phyloP scores from a whole-genome alignment of 2,329 filamentous ascomycete species.

The Albophoma yamanashiensis region DNA sequence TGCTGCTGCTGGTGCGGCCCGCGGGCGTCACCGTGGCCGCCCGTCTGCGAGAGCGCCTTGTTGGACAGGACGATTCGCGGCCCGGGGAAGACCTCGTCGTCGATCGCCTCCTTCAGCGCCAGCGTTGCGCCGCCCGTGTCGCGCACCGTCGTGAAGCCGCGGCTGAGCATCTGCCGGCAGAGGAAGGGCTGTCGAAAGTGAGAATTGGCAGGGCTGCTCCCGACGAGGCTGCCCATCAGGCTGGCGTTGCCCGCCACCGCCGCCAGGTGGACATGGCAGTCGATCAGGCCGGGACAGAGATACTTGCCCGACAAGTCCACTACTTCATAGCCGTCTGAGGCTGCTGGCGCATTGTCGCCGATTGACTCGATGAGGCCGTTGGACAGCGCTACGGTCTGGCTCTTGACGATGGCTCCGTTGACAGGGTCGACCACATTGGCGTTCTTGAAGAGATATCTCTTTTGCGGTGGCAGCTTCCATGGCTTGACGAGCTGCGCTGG shows the following conservation, averaged over 20 bases:
- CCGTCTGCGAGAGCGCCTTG: slow-evolving; percentile 44
- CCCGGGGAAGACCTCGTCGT: slow-evolving; percentile 42
- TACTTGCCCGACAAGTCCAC: slow-evolving; percentile 16
- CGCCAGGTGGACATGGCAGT: slow-evolving; percentile 21
- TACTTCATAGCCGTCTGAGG: background rate
- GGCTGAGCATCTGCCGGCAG: slow-evolving; percentile 36
- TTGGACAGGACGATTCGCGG: slow-evolving; percentile 45
- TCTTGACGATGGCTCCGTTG: slow-evolving; percentile 17
- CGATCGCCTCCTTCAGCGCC: slow-evolving; percentile 44
- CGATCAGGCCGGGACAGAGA: slow-evolving; percentile 21
- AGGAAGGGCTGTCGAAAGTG: slow-evolving; percentile 36
- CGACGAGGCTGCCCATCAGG: slow-evolving; percentile 12
- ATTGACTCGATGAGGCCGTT: slow-evolving; percentile 22
- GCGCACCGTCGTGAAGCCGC: slow-evolving; percentile 48
- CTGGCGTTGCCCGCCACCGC: slow-evolving; percentile 16
- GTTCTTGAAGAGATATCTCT: slow-evolving; percentile 26
- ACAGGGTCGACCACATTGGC: slow-evolving; percentile 31
- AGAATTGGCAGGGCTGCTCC: slow-evolving; percentile 22
- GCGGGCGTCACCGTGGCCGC: slow-evolving; percentile 45
- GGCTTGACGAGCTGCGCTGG: slow-evolving; percentile 17
- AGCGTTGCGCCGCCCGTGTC: slow-evolving; percentile 47
- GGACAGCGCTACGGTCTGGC: slow-evolving; percentile 20
- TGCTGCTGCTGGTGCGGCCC: slow-evolving; percentile 24
- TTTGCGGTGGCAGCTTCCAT: slow-evolving; percentile 21
- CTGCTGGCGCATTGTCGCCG: background rate